These are phyloP conservation scores for Mariannaea elegans DNA, from an alignment of 2,329 filamentous ascomycete genomes.

Conservation along the genomic window DNA sequence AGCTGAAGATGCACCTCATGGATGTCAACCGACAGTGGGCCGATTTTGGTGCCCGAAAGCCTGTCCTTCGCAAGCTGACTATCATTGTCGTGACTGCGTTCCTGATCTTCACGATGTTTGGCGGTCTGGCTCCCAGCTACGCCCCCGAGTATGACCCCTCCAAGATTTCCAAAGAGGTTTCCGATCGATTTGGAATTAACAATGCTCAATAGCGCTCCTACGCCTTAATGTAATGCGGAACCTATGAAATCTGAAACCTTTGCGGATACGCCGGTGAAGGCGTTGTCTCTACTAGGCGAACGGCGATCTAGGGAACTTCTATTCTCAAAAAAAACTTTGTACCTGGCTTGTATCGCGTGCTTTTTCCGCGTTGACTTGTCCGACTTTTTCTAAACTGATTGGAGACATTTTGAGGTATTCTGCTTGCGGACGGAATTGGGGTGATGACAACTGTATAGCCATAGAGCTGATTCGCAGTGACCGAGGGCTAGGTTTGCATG, in stretches of 20 bases:
- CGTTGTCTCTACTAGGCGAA: conserved; percentile 43
- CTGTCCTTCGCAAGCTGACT: conserved; percentile 79
- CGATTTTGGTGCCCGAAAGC: conserved; percentile 82
- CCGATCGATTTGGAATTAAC: conserved; percentile 58
- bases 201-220: conserved; percentile 32
- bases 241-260: conserved; percentile 26
- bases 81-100: conserved; percentile 72
- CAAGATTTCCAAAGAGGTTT: conserved; percentile 58
- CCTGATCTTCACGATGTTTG: conserved; percentile 75
- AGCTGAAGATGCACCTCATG: conserved; percentile 80
- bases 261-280: conserved; percentile 22
- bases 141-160: conserved; percentile 63
- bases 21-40: conserved; percentile 82
- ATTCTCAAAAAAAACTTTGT: conserved; percentile 33
- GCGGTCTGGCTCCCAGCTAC: conserved; percentile 70
- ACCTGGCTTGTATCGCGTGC: conserved; percentile 36
- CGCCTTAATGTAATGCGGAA: conserved; percentile 24
- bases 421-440: conserved; percentile 41
- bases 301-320: conserved; percentile 44
- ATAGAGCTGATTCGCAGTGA: conserved; percentile 50
- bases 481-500: conserved; percentile 45
- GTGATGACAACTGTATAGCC: conserved; percentile 47
- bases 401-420: conserved; percentile 42
- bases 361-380: conserved; percentile 36
- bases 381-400: conserved; percentile 38